Evolutionary conservation across 768 basidiomycete genomes (phyloP), one percentile per base, ranked within the genome.

Genomic region (Lactarius sp.): DNA sequence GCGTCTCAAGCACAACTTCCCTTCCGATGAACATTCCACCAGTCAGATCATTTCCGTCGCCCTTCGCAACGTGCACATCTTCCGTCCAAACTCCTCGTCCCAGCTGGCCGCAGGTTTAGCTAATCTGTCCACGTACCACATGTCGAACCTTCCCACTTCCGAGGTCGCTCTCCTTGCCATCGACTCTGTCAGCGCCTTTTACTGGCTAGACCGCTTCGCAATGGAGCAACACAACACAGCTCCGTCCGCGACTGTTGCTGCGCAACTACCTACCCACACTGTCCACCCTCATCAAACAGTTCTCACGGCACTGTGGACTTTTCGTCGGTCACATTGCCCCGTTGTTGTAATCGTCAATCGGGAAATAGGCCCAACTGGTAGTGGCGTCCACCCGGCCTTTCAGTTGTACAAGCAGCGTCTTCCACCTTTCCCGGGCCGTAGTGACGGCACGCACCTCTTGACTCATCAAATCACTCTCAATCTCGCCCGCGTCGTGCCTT

Each of bases 171-270:
- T 91, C 59, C 73, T 94, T 42, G 83, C 83, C 10, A 76, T 94
- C 52, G 92, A 94, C 73, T 91, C 90, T 14, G 73, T 91, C 62
- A 86, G 86, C 71, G 72, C 88, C 0, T 90, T 87, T 70, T 83
- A 90, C 73, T 94, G 92, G 92, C 65, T 79, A 3, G 91, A 94
- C 71, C 83, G 87, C 47, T 86, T 85, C 70, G 76, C 77, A 44
- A 74, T 75, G 36, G 90, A 92, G 72, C 83, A 84, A 39, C 59
- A 18, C 41, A 67, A 65, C 77, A 57, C 80, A 75, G 42, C 65
- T 69, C 18, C 61, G 66, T 44, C 59, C 61, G 41, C 57, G 67
- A 41, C 53, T 36, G 60, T 22, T 51, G 61, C 59, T 44, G 59
- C 63, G 62, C 61, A 56, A 60, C 59, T 60, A 33, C 54, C 56